Evolutionary conservation across 805 yeast species (phyloP), one percentile per base, ranked within the genome.

Genomic region (Wickerhamomyces chambardii): DNA sequence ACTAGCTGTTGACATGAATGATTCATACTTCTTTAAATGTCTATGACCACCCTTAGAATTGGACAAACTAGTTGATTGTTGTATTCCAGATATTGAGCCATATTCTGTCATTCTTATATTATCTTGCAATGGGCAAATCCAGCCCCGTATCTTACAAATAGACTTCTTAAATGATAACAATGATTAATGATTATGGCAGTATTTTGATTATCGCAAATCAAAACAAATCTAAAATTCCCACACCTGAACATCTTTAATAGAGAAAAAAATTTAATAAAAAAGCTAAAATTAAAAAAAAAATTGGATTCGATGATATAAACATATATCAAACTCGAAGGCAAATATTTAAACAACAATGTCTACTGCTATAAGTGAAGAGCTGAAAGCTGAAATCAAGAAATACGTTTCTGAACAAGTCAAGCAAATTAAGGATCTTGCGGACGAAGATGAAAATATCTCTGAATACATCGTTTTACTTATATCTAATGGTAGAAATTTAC

Each of bases 401-500:
- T 61, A 58, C 29, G 63, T 73, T 7, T 61, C 68, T 15, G 54
- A 55, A 33, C 65, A 62, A 46, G 53, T 70, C 24, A 49, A 49
- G 15, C 58, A 60, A 30, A 41, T 69, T 18, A 56, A 55, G 6
- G 65, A 64, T 39, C 58, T 70, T 40, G 58, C 58, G 10, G 78
- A 73, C 36, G 79, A 74, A 46, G 65, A 70, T 18, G 64, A 59
- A 31, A 80, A 78, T 45, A 77, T 79, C 29, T 84, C 92, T 12
- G 92, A 83, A 55, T 83, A 73, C 49, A 75, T 83, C 37, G 68
- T 77, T n/a, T 69, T 81, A 30, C 62, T 83, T 54, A 78, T 83
- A 41, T 77, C 79, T 12, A 80, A 79, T 44, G 77, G 79, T 46
- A 75, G 79, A 48, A 60, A 75, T 6, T 70, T 79, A 11, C 66